A percentile compares a stretch with the other conserved stretches of the same genome.
Conservation (phyloP, 192 early-diverging fungal species). For the Coemansia sp. region DNA sequence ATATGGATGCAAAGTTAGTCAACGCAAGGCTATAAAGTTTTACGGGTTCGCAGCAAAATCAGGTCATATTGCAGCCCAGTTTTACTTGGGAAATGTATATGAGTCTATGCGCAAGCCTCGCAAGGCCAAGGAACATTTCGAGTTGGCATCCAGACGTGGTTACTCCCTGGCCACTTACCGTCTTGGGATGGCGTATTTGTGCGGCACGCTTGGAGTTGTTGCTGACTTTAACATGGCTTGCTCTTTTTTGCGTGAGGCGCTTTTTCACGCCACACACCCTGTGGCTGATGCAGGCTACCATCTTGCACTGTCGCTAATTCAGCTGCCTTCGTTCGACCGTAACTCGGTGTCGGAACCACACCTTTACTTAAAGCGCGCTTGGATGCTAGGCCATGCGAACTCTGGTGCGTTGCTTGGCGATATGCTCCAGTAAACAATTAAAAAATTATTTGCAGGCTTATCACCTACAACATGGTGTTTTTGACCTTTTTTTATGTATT, state of each 20-base stretch:
- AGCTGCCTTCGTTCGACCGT: constrained; percentile 48
- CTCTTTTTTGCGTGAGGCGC: constrained; percentile 46
- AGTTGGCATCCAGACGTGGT: constrained; percentile 38
- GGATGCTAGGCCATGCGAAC: constrained; percentile 45
- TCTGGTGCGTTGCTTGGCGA: constrained; percentile 46
- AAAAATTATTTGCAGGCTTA: not conserved
- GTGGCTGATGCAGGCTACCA: constrained; percentile 53
- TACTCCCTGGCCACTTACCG: constrained; percentile 45
- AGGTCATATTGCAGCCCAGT: constrained; percentile 35
- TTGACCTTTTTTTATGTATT: constrained; percentile 5
- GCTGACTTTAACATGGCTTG: constrained; percentile 53
- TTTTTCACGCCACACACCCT: constrained; percentile 49
- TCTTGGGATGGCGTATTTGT: constrained; percentile 51
- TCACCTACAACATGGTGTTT: not conserved
- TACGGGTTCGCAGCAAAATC: constrained; percentile 35
- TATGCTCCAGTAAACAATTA: constrained; percentile 28
- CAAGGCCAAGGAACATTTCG: constrained; percentile 46
- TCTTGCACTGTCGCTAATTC: constrained; percentile 46
- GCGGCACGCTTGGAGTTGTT: constrained; percentile 41
- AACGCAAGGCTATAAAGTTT: constrained; percentile 41
- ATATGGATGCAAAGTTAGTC: constrained; percentile 41
- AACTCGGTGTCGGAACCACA: constrained; percentile 43
- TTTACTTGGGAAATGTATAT: constrained; percentile 34
- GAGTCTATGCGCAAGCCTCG: constrained; percentile 30
- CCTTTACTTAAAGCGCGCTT: constrained; percentile 49